These are phyloP conservation scores for Tuber aestivum DNA, from an alignment of 495 filamentous ascomycete genomes.

Conservation along the genomic window DNA sequence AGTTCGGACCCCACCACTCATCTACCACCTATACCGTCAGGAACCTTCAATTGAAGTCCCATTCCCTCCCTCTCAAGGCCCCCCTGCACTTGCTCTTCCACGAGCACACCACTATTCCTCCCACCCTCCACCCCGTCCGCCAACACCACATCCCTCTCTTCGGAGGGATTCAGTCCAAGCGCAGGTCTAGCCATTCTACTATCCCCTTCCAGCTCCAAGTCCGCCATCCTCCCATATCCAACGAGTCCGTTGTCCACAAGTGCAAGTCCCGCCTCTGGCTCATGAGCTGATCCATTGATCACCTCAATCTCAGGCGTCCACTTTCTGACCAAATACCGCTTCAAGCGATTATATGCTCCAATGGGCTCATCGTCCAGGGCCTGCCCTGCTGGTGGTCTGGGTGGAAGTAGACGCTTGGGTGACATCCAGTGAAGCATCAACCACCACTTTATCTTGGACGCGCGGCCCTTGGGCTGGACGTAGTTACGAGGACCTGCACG, in stretches of 20 bases:
- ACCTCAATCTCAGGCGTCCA: constrained; percentile 47
- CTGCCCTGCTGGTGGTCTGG: constrained; percentile 25
- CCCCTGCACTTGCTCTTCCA: constrained; percentile 48
- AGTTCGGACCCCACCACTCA: constrained; percentile 2
- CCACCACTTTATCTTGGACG: constrained; percentile 48
- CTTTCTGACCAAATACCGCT: constrained; percentile 45
- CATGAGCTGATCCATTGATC: not conserved
- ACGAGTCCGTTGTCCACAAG: constrained; percentile 14
- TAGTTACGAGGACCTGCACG: constrained; percentile 47
- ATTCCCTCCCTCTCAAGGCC: constrained; percentile 9
- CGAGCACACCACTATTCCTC: constrained; percentile 47
- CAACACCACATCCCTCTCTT: constrained; percentile 10
- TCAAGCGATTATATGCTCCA: constrained; percentile 45
- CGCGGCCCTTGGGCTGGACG: constrained; percentile 43
- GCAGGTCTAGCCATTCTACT: constrained; percentile 35
- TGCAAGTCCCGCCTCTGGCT: constrained; percentile 27
- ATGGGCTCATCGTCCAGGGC: constrained; percentile 29
- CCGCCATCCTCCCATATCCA: constrained; percentile 22
- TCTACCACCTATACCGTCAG: constrained; percentile 9
- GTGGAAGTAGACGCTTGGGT: constrained; percentile 7
- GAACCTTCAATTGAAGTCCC: constrained; percentile 11
- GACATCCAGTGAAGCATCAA: constrained; percentile 48
- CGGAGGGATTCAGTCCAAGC: constrained; percentile 11
- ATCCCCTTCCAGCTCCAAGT: constrained; percentile 30
- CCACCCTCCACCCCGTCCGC: constrained; percentile 16